Conservation (phyloP, 164 flowering plant species). For the Nymphaea colorata region DNA sequence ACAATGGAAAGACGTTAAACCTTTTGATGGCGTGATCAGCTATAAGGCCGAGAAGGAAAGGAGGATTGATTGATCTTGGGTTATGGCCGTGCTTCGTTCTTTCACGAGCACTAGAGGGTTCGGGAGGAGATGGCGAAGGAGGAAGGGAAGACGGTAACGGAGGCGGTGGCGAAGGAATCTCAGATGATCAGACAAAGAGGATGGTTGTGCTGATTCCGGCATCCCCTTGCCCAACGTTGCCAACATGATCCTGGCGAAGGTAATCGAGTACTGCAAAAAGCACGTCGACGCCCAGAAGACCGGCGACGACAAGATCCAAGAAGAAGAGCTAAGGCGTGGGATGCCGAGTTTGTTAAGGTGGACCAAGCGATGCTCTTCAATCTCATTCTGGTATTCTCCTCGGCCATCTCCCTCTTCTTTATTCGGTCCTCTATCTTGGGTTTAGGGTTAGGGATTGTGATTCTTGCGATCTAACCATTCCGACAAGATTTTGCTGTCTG, state of each 20-base stretch:
- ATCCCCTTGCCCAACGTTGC: background rate
- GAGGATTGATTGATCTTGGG: too few species aligned
- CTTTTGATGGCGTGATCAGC: too few species aligned
- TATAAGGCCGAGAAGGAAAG: too few species aligned
- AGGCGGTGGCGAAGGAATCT: background rate
- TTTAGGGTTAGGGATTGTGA: background rate
- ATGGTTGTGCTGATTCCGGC: background rate
- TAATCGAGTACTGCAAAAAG: background rate
- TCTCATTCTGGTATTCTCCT: background rate
- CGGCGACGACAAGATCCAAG: background rate
- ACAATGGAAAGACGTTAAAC: too few species aligned
- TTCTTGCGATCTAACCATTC: too few species aligned
- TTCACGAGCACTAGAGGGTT: background rate
- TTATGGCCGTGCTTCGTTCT: too few species aligned
- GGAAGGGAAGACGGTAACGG: slow-evolving; percentile 2
- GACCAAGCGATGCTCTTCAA: background rate
- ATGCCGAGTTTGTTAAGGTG: background rate
- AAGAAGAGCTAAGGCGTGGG: slow-evolving; percentile 1
- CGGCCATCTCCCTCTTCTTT: background rate
- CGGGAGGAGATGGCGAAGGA: too few species aligned
- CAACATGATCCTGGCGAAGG: background rate
- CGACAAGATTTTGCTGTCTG: too few species aligned
- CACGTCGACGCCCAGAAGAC: background rate
- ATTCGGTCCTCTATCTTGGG: too few species aligned
- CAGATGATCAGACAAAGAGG: slow-evolving; percentile 1